A percentile compares a stretch with the other conserved stretches of the same genome.
Evolutionary conservation across 169 alveolate species (phyloP).

Genomic region (Eimeria maxima): DNA sequence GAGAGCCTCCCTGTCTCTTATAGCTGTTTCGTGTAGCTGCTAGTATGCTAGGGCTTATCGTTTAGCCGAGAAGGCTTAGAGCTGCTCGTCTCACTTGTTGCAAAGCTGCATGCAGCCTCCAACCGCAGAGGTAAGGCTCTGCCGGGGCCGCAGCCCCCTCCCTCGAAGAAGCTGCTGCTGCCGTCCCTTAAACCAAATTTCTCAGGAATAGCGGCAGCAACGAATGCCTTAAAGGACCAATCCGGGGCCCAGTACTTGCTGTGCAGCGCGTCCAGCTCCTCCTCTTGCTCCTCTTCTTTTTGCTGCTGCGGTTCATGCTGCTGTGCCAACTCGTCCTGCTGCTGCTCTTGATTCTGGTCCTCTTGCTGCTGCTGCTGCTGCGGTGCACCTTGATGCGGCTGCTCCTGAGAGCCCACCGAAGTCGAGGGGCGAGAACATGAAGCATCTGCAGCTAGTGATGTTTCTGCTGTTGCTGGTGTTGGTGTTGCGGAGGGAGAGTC

Average conservation of each 20-base stretch:
- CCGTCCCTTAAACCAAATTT: not conserved
- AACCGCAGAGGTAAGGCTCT: slow-evolving; percentile 55
- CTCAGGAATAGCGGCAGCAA: not conserved
- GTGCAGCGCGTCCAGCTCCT: not conserved
- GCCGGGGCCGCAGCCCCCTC: slow-evolving; percentile 49
- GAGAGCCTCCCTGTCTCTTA: no score
- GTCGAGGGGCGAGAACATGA: not conserved
- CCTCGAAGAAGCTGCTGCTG: slow-evolving; percentile 28
- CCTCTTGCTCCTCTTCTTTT: not conserved
- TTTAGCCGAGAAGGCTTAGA: not conserved
- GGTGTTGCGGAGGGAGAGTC: not conserved
- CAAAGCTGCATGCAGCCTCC: slow-evolving; percentile 49
- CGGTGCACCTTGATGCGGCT: not conserved
- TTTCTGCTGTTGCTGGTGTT: slow-evolving; percentile 7
- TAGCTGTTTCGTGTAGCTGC: not conserved
- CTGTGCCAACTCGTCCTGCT: slow-evolving; percentile 4
- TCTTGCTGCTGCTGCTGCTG: slow-evolving; percentile 42
- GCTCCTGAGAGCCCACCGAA: not conserved
- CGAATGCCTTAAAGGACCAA: slow-evolving; percentile 10
- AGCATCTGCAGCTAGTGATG: not conserved
- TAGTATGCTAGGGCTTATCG: not conserved
- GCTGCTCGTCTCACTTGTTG: not conserved
- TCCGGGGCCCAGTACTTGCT: slow-evolving; percentile 42
- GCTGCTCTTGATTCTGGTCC: not conserved
- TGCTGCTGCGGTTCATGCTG: slow-evolving; percentile 8